A percentile compares a stretch with the other conserved stretches of the same genome.
These are phyloP conservation scores for Purshia tridentata DNA, from an alignment of 306 rosid genomes.

Conservation along the genomic window DNA sequence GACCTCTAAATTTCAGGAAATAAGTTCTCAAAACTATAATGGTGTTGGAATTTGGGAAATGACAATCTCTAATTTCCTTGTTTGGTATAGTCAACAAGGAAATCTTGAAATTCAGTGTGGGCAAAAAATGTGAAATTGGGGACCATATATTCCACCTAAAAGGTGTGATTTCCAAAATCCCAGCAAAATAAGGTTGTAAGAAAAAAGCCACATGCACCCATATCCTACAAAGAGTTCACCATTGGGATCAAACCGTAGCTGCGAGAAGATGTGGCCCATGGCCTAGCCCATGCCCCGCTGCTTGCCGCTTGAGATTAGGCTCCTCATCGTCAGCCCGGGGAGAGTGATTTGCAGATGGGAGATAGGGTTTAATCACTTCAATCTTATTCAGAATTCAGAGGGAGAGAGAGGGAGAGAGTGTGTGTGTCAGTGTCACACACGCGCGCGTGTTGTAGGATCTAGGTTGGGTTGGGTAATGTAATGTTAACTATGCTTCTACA, in stretches of 20 bases:
- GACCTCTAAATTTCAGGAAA: too few species aligned
- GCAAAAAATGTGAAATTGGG: too few species aligned
- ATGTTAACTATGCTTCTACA: neutral
- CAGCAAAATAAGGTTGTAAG: too few species aligned
- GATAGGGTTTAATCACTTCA: constrained; percentile 11
- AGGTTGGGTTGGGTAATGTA: neutral
- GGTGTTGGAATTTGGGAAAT: too few species aligned
- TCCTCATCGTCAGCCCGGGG: constrained; percentile 32
- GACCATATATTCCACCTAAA: too few species aligned
- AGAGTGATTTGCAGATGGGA: neutral
- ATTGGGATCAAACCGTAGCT: constrained; percentile 68
- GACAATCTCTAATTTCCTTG: too few species aligned
- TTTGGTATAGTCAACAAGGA: too few species aligned
- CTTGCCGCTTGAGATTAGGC: constrained; percentile 37
- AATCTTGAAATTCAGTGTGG: too few species aligned
- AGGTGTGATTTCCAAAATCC: too few species aligned
- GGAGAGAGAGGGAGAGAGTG: neutral
- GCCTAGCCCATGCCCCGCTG: constrained; percentile 15
- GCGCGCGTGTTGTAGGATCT: neutral
- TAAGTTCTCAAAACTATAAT: too few species aligned
- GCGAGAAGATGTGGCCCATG: constrained; percentile 33
- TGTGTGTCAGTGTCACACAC: too few species aligned
- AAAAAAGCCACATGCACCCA: too few species aligned
- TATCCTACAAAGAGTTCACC: constrained; percentile 34
- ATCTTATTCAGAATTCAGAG: neutral